Conservation (phyloP, 805 yeast species). For the Saturnispora sanitii region DNA sequence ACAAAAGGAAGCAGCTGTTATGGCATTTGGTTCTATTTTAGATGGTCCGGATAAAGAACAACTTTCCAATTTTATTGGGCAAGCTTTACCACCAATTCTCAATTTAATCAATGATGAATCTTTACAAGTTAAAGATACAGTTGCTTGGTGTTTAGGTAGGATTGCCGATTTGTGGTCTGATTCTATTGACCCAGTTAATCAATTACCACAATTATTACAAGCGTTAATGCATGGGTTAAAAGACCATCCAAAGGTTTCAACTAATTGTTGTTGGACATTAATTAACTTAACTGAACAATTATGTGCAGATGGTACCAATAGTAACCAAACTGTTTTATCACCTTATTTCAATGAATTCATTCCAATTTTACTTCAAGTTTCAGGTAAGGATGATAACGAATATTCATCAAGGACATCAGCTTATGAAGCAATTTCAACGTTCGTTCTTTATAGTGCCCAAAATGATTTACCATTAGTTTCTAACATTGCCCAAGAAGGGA, state of each 20-base stretch:
- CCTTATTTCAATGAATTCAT: conserved; percentile 61
- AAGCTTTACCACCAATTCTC: conserved; percentile 77
- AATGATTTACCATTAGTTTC: conserved; percentile 63
- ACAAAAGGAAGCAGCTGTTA: conserved; percentile 91
- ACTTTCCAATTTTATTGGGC: conserved; percentile 56
- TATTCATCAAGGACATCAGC: conserved; percentile 89
- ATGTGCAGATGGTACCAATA: conserved; percentile 39
- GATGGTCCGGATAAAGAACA: conserved; percentile 85
- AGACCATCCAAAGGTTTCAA: conserved; percentile 87
- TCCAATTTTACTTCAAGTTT: conserved; percentile 59
- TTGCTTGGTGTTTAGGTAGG: conserved; percentile 97
- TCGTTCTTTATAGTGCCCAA: conserved; percentile 66
- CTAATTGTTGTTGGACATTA: conserved; percentile 97
- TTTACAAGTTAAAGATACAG: conserved; percentile 89
- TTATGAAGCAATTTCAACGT: conserved; percentile 79
- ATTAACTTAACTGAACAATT: conserved; percentile 87
- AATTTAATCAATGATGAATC: conserved; percentile 61
- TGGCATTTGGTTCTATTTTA: conserved; percentile 96
- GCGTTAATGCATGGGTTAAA: conserved; percentile 74
- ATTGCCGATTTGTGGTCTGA: conserved; percentile 80
- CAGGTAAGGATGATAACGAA: conserved; percentile 73
- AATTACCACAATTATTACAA: conserved; percentile 60
- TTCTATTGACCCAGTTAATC: conserved; percentile 56
- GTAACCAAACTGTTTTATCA: conserved; percentile 55
- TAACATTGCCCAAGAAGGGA: conserved; percentile 62